Percentiles rank a stretch among this genome's conserved stretches.
phyloP scores from a whole-genome alignment of 441 rosid species.

The Jatropha podagrica region DNA sequence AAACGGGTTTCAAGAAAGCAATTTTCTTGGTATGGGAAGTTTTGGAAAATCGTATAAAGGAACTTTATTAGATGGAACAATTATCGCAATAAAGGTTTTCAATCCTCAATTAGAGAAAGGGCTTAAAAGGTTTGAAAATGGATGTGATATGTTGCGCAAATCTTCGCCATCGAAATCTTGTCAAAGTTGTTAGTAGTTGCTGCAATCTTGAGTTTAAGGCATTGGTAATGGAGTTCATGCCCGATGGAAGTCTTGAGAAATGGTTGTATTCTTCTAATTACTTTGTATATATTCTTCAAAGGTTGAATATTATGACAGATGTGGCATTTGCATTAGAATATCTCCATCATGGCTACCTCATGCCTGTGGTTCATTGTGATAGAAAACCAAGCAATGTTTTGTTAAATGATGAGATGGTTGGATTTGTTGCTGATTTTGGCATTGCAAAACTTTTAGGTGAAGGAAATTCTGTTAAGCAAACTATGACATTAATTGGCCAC shows the following conservation, averaged over 20 bases:
- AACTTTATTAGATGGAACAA: not conserved
- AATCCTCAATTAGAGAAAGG: constrained; percentile 5
- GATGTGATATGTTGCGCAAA: constrained; percentile 9
- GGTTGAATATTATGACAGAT: constrained; percentile 7
- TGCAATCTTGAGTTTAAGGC: constrained; percentile 1
- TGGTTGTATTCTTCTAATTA: constrained; percentile 15
- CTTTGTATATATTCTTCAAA: not conserved
- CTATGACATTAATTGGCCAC: constrained; percentile 11
- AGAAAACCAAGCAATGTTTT: constrained; percentile 4
- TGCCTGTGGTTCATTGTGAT: constrained; percentile 15
- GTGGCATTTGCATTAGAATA: constrained; percentile 15
- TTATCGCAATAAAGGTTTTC: constrained; percentile 7
- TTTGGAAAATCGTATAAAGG: constrained; percentile 16
- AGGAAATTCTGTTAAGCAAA: not conserved
- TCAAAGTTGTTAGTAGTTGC: constrained; percentile 8
- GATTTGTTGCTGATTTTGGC: constrained; percentile 12
- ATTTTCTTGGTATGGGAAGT: constrained; percentile 14
- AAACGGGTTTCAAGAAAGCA: constrained; percentile 7
- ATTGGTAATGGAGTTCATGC: constrained; percentile 10
- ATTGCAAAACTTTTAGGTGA: constrained; percentile 15
- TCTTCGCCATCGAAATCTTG: constrained; percentile 17
- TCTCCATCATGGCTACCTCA: not conserved
- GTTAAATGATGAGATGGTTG: constrained; percentile 11
- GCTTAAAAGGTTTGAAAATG: constrained; percentile 10
- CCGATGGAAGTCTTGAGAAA: constrained; percentile 11